phyloP scores from a whole-genome alignment of 2,329 filamentous ascomycete species.

The Aspergillus tubingensis region DNA sequence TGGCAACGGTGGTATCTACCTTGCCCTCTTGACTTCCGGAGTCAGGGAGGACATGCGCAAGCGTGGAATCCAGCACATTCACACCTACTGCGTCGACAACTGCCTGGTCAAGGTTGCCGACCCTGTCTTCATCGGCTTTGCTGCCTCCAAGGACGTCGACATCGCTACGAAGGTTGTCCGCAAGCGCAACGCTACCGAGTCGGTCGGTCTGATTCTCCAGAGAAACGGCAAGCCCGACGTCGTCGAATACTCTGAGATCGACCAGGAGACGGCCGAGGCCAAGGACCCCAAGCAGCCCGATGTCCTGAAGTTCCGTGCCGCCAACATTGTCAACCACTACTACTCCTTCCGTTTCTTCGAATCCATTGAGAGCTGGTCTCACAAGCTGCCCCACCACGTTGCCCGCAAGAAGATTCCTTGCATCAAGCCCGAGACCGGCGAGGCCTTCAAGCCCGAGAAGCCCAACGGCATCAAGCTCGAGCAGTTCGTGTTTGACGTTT shows the following conservation, averaged over 20 bases:
- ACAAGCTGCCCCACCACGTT: constrained; percentile 90
- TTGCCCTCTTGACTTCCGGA: constrained; percentile 77
- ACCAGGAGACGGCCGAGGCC: constrained; percentile 83
- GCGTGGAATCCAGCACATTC: constrained; percentile 90
- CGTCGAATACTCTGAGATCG: constrained; percentile 98
- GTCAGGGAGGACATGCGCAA: constrained; percentile 85
- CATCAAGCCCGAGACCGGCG: constrained; percentile 73
- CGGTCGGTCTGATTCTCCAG: constrained; percentile 87
- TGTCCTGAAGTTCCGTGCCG: constrained; percentile 91
- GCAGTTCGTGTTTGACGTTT: constrained; percentile 99
- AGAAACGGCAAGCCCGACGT: constrained; percentile 97
- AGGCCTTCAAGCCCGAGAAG: constrained; percentile 84
- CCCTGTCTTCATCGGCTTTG: constrained; percentile 91
- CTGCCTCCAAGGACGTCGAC: constrained; percentile 82
- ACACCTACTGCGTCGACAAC: constrained; percentile 98
- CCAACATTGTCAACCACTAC: constrained; percentile 99
- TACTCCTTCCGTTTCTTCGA: constrained; percentile 94
- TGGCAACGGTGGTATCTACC: constrained; percentile 95
- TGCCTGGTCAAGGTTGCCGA: constrained; percentile 99
- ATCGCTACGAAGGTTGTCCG: constrained; percentile 99
- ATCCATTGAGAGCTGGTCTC: constrained; percentile 80
- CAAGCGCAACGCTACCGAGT: constrained; percentile 94
- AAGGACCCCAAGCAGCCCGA: constrained; percentile 77
- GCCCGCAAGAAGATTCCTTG: constrained; percentile 98
- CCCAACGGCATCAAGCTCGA: constrained; percentile 99